Evolutionary conservation across 495 filamentous ascomycete genomes (phyloP), one percentile per base, ranked within the genome.

Genomic region (Xanthoparmelia taractica): DNA sequence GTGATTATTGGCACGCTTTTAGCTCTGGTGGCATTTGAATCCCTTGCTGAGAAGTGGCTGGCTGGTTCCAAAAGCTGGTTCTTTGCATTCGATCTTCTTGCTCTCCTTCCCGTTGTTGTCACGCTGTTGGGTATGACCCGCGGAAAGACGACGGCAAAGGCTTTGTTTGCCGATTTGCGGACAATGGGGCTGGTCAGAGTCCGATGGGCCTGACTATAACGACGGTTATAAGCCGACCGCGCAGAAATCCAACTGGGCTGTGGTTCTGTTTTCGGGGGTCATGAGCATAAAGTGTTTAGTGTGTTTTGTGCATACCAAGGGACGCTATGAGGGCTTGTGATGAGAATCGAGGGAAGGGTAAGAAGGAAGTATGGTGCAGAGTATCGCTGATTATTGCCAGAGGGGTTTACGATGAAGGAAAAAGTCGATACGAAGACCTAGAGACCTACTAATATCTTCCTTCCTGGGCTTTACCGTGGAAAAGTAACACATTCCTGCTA

Each of bases 31-130:
- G 71, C 77, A 58, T 81, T 80, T 69, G 75, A 71, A 6, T 60
- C 71, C 20, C 50, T 76, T 8, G 70, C 70, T 7, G 63, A 65
- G 1, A 58, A 65, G 5, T 43, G 57, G 13, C 70, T 80, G 34
- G 77, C 79, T 1, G 38, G 72, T 2, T 48, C 79, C 40, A 74
- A 81, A 61, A 70, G 66, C 2, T 38, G 77, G 23, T 70, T 76
- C 55, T 66, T 81, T 4, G 65, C 78, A 2, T 67, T 80, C 12
- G 79, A 82, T 69, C 62, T 80, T 55, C 67, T 76, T 18, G 79
- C 76, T 17, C 81, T 83, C 70, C 74, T 83, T 41, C 75, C 70
- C 23, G 69, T 81, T 43, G 57, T 82, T 1, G 75, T 84, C 13
- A 74, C 77, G 0, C 67, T 85, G 33, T 77, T 75, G 63, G 75